Evolutionary conservation across 108 stramenopile genomes (phyloP).

Genomic region (Discostella pseudostelligera): DNA sequence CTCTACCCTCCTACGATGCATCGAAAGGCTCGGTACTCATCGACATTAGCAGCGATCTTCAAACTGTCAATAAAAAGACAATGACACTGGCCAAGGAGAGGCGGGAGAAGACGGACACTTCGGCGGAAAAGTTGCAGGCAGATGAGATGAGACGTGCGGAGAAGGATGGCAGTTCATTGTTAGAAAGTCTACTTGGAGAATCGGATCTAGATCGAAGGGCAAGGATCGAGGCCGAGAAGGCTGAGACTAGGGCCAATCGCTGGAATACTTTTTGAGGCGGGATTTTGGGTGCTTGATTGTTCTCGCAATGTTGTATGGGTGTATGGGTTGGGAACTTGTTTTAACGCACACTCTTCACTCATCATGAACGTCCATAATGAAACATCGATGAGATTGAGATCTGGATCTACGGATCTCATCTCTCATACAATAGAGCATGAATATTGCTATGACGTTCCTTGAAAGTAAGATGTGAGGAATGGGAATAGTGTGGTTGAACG

Average conservation of each 20-base stretch:
- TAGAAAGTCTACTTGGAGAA: constrained; percentile 26
- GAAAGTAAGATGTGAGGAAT: too few species aligned
- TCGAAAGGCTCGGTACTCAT: constrained; percentile 36
- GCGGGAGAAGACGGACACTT: constrained; percentile 27
- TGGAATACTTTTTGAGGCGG: constrained; percentile 44
- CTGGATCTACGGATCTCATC: too few species aligned
- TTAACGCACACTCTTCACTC: too few species aligned
- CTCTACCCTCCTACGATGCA: constrained; percentile 43
- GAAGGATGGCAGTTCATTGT: constrained; percentile 28
- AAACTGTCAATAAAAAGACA: constrained; percentile 42
- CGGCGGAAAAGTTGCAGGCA: constrained; percentile 35
- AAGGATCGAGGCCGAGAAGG: constrained; percentile 39
- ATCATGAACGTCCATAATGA: too few species aligned
- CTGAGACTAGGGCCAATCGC: constrained; percentile 39
- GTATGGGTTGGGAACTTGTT: too few species aligned
- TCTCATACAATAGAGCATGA: too few species aligned
- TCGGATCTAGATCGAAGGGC: constrained; percentile 17
- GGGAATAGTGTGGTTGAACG: too few species aligned
- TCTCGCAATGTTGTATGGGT: too few species aligned
- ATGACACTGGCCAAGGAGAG: constrained; percentile 29
- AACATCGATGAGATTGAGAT: too few species aligned
- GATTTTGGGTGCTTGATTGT: too few species aligned
- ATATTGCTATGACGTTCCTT: too few species aligned
- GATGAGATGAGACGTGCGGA: constrained; percentile 34
- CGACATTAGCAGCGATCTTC: constrained; percentile 35